Percentiles rank a stretch among this genome's conserved stretches.
phyloP scores from a whole-genome alignment of 2,329 filamentous ascomycete genomes.

The Ophiosphaerella korrae region DNA sequence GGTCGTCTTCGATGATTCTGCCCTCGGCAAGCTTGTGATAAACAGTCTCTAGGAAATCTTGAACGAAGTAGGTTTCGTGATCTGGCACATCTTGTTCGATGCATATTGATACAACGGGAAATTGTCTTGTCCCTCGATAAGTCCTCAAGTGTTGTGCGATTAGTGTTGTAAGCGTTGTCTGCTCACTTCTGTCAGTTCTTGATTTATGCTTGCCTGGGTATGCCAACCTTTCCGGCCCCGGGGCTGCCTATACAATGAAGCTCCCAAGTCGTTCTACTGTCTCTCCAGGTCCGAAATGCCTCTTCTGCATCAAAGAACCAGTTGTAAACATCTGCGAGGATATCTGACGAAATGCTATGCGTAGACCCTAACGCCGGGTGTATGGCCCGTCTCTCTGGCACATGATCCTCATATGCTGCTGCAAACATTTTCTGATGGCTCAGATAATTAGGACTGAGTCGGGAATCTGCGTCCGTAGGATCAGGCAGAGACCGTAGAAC shows the following conservation, averaged over 20 bases:
- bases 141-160: constrained; percentile 3
- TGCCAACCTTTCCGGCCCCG: constrained; percentile 22
- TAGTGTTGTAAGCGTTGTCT: constrained; percentile 4
- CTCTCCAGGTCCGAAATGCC: constrained; percentile 13
- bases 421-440: neutral
- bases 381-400: constrained; percentile 1
- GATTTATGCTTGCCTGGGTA: neutral
- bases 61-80: constrained; percentile 9
- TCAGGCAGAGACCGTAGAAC: too few relatives aligned
- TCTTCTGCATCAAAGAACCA: constrained; percentile 15
- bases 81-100: constrained; percentile 5
- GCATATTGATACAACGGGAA: constrained; percentile 2
- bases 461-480: too few relatives aligned
- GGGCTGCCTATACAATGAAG: constrained; percentile 26
- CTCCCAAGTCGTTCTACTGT: constrained; percentile 13
- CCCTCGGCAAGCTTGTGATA: constrained; percentile 5
- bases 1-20: neutral
- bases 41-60: constrained; percentile 12
- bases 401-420: neutral
- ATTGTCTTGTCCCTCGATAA: neutral
- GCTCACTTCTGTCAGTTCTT: neutral
- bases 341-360: constrained; percentile 14
- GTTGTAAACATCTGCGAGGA: constrained; percentile 15
- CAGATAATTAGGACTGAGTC: neutral
- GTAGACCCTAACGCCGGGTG: constrained; percentile 1